Evolutionary conservation across 2,329 filamentous ascomycete genomes (phyloP), one percentile per base, ranked within the genome.

Genomic region (Bipolaris sorokiniana): DNA sequence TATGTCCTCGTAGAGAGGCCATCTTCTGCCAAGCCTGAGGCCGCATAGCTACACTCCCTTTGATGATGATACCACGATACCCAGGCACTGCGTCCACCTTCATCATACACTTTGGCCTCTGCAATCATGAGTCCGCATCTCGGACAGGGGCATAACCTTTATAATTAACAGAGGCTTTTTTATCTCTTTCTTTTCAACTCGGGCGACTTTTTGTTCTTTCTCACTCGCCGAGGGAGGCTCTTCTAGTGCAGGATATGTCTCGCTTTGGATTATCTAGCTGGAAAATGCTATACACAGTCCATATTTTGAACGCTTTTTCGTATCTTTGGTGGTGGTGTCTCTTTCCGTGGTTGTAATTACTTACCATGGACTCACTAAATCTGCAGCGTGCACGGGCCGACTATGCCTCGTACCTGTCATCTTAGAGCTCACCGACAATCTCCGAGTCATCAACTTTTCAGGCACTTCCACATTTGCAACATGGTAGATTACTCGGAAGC

Each of bases 1-100:
- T 75, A 74, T 63, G 70, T 76, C 57, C 61, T 74, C 50, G 73
- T 75, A 72, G 72, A 75, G 61, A 66, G 69, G 54, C 70, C 72
- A 36, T 63, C 33, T 40, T 68, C 64, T 16, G 55, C 65, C 38
- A 64, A 67, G 59, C 54, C 61, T 37, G 60, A 65, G 42, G 54
- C 57, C 31, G 53, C 62, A 47, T 65, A 59, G 45, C 37, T 48
- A 34, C 33, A 20, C 23, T 31, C 28, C 44, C 46, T 45, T 57
- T 47, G 38, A 51, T 51, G 51, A 60, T 51, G 48, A 50, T 50
- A 61, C 54, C 53, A 56, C 48, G 53, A 52, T 52, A 59, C 56
- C 58, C 58, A 57, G 58, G 54, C 51, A 48, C 33, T 51, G 48
- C 47, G 20, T 45, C 54, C 54, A 38, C 48, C 36, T 49, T 45